phyloP scores from a whole-genome alignment of 2,329 filamentous ascomycete species.

The Sarocladium oryzae region DNA sequence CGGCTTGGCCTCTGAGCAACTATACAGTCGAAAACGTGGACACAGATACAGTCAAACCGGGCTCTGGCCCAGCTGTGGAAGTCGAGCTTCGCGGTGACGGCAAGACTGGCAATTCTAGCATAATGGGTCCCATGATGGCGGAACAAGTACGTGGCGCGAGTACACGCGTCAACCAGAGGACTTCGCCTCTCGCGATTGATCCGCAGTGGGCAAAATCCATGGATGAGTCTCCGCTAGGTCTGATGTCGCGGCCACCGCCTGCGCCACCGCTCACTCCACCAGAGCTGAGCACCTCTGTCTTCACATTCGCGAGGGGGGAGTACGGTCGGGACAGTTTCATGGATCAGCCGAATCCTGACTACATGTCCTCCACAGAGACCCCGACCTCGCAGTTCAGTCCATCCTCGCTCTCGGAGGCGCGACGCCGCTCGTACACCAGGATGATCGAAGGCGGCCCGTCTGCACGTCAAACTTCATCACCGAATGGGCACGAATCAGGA shows the following conservation, averaged over 20 bases:
- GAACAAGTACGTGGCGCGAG: not conserved
- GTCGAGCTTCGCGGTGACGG: not conserved
- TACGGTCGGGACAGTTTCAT: conserved; percentile 30
- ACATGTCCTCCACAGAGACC: conserved; percentile 31
- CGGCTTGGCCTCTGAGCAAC: not conserved
- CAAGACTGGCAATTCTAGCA: not conserved
- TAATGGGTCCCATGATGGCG: not conserved
- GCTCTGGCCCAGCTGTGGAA: conserved; percentile 7
- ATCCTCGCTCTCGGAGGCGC: conserved; percentile 26
- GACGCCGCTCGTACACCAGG: conserved; percentile 37
- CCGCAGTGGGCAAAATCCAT: conserved; percentile 19
- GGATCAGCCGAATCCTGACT: conserved; percentile 37
- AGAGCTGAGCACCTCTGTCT: conserved; percentile 33
- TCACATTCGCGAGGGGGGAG: conserved; percentile 26
- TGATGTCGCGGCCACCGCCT: conserved; percentile 34
- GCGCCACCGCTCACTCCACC: conserved; percentile 45
- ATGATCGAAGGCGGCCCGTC: conserved; percentile 30
- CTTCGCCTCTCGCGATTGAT: conserved; percentile 18
- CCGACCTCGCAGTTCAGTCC: conserved; percentile 21
- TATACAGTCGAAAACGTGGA: conserved; percentile 4
- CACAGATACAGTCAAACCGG: not conserved
- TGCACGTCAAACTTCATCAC: conserved; percentile 13
- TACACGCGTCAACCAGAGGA: conserved; percentile 1
- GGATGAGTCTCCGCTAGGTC: conserved; percentile 20
- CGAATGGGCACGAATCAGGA: conserved; percentile 18